Percentiles rank a stretch among this genome's conserved stretches.
These are phyloP conservation scores for Elsinoe perseae DNA, from an alignment of 2,329 filamentous ascomycete species.

Conservation along the genomic window DNA sequence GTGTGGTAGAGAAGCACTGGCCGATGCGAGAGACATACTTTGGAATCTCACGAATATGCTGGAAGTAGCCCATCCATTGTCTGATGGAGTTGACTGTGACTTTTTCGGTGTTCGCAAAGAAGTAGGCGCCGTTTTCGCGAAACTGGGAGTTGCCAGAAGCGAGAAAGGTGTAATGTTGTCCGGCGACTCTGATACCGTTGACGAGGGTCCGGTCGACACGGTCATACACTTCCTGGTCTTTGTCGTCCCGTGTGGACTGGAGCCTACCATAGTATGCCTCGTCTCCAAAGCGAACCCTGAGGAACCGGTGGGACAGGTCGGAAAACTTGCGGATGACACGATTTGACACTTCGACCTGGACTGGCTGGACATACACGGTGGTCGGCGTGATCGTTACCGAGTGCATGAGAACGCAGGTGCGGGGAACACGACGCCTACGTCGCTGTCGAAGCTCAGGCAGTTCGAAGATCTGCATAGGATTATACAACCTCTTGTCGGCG, in stretches of 20 bases:
- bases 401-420: slow-evolving; percentile 66
- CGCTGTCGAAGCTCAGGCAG: slow-evolving; percentile 24
- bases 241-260: slow-evolving; percentile 26
- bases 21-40: slow-evolving; percentile 85
- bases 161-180: slow-evolving; percentile 76
- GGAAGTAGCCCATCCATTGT: slow-evolving; percentile 77
- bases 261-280: slow-evolving; percentile 52
- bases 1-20: slow-evolving; percentile 92
- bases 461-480: slow-evolving; percentile 68
- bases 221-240: slow-evolving; percentile 52
- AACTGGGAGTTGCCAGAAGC: slow-evolving; percentile 96
- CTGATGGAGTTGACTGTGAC: slow-evolving; percentile 70
- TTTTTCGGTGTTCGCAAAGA: slow-evolving; percentile 67
- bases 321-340: slow-evolving; percentile 69
- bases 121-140: slow-evolving; percentile 83
- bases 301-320: slow-evolving; percentile 65
- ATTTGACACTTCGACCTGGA: slow-evolving; percentile 79
- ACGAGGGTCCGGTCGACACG: slow-evolving; percentile 63
- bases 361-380: slow-evolving; percentile 68
- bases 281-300: slow-evolving; percentile 83
- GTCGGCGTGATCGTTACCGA: slow-evolving; percentile 78
- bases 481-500: slow-evolving; percentile 51
- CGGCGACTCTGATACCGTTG: slow-evolving; percentile 75
- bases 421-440: slow-evolving; percentile 46
- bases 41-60: slow-evolving; percentile 71